Conservation (phyloP, 148 eudicot genomes). For the Gaultheria prostrata region DNA sequence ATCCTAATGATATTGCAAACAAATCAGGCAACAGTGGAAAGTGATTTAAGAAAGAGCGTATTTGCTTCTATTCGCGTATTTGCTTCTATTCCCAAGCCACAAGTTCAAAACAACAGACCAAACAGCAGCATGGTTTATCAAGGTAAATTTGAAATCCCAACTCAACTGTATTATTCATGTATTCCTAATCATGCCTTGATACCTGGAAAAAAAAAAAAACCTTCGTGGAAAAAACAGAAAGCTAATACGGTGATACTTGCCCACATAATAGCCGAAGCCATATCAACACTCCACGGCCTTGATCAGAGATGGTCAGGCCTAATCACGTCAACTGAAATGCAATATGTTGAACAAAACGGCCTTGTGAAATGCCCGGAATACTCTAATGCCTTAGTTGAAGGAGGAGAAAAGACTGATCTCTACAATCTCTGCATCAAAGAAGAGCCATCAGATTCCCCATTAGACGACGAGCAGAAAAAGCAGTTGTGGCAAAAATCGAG, state of each 20-base stretch:
- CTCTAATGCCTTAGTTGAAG: constrained; percentile 40
- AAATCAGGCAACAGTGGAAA: constrained; percentile 33
- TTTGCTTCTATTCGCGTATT: too few relatives aligned
- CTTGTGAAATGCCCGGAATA: constrained; percentile 39
- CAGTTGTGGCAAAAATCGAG: too few relatives aligned
- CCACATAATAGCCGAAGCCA: constrained; percentile 42
- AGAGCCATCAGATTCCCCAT: constrained; percentile 22
- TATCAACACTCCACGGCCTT: constrained; percentile 37
- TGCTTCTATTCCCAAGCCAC: constrained; percentile 19
- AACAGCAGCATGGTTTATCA: constrained; percentile 50
- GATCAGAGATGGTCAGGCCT: constrained; percentile 45
- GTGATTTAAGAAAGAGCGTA: constrained; percentile 38
- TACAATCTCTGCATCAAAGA: constrained; percentile 41
- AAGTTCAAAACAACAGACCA: constrained; percentile 38
- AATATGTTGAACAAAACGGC: constrained; percentile 38
- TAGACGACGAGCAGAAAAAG: constrained; percentile 27
- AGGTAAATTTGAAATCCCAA: constrained; percentile 27
- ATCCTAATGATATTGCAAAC: constrained; percentile 4
- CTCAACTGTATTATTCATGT: background rate
- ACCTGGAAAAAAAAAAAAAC: constrained; percentile 1
- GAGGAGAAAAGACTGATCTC: constrained; percentile 38
- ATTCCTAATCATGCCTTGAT: background rate
- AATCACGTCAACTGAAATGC: constrained; percentile 36
- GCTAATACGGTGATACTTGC: constrained; percentile 33
- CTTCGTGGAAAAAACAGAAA: constrained; percentile 25